These are phyloP conservation scores for Aspergillus carlsbadensis DNA, from an alignment of 495 filamentous ascomycete genomes.

Conservation along the genomic window DNA sequence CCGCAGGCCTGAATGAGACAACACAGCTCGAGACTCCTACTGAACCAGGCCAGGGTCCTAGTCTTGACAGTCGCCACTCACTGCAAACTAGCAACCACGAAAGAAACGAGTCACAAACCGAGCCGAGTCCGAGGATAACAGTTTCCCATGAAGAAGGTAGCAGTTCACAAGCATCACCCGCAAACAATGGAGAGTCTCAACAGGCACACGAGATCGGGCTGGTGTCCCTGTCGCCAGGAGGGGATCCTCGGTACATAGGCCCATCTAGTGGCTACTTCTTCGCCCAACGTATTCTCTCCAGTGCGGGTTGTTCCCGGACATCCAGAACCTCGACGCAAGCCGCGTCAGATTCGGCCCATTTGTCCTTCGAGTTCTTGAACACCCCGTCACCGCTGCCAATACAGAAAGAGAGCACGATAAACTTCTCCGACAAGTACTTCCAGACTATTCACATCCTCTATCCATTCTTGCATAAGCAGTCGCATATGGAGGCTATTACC, in stretches of 20 bases:
- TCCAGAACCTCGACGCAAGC: neutral
- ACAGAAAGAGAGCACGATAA: constrained; percentile 33
- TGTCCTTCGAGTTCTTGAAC: constrained; percentile 35
- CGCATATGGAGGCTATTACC: constrained; percentile 34
- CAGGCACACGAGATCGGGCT: constrained; percentile 41
- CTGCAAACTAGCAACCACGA: neutral
- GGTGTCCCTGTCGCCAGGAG: constrained; percentile 36
- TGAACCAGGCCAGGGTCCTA: neutral
- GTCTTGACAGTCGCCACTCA: neutral
- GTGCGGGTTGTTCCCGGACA: constrained; percentile 28
- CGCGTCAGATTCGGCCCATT: constrained; percentile 14
- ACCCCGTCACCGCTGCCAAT: constrained; percentile 33
- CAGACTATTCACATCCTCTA: constrained; percentile 40
- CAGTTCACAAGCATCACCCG: neutral
- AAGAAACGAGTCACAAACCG: neutral
- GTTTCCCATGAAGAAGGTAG: neutral
- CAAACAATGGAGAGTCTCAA: constrained; percentile 11
- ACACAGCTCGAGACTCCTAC: neutral
- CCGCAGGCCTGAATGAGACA: constrained; percentile 2
- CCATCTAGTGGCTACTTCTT: constrained; percentile 44
- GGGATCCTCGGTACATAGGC: constrained; percentile 38
- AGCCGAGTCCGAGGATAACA: neutral
- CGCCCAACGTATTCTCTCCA: constrained; percentile 41
- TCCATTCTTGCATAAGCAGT: constrained; percentile 43
- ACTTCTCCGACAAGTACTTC: constrained; percentile 43